Base-by-base conservation (phyloP, 1,284 basidiomycete species). In the Laetiporus sulphureus region DNA sequence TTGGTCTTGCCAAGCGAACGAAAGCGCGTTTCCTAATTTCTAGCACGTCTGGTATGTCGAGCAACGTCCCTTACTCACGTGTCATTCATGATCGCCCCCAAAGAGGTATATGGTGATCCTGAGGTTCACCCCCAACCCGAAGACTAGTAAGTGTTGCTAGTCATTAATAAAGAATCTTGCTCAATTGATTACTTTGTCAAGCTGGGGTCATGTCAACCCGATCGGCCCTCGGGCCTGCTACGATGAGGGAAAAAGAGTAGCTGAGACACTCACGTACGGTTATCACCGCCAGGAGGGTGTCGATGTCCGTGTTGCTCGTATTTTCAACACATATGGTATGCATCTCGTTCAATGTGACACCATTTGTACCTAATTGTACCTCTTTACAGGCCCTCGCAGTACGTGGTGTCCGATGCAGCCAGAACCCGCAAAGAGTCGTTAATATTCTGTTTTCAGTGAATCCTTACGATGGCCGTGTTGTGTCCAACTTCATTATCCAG, bases 171-270 rank as follows among this genome's bases (percentile, higher is more conserved):
- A 19, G 22, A 15, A 16, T 6, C 4, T 21, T 29, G 8, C 19
- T n/a, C 12, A 21, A 30, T 42, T 53, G 24, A 54, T 34, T 12
- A 44, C 45, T 21, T 43, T 25, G 13, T 18, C 18, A 40, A 91
- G 88, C 67, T 96, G 93, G 93, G 93, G 95, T 36, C 87, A 98
- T 63, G 95, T 98, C 58, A 98, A 98, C 71, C 92, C 92, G 34
- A 96, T 94, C 53, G 94, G 95, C 21, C 91, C 91, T 46, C 85
- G 95, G 48, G 94, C 95, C 24, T 98, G 95, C 66, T 99, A 99
- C 62, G 95, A 99, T 58, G 95, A 99, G 70, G 95, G 91, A 40
- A 95, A 95, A 68, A 90, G 91, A 57, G 91, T 95, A 32, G 91
- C 91, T 35, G 91, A 95, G 68, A 95, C 92, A 10, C 67, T 97